Evolutionary conservation across 2,329 filamentous ascomycete species (phyloP).

Genomic region (Colletotrichum sp.): DNA sequence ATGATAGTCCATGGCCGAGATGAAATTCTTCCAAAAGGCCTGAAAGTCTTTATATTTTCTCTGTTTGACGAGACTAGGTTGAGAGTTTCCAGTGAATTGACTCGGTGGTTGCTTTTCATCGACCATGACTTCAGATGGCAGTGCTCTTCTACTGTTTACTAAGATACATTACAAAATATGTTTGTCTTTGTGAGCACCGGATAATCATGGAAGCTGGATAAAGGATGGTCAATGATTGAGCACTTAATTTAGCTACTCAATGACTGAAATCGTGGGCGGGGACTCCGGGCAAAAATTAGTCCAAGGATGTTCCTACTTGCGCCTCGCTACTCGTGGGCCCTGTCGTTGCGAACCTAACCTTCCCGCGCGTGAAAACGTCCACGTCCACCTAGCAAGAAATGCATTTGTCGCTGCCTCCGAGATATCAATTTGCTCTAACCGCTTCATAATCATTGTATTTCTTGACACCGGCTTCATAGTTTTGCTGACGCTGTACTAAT

Average conservation of each 20-base stretch:
- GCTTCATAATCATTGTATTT: background rate
- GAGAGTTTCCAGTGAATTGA: background rate
- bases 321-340: background rate
- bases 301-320: background rate
- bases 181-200: background rate
- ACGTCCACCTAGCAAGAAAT: background rate
- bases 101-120: background rate
- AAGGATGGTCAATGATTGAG: background rate
- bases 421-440: background rate
- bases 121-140: background rate
- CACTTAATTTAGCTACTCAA: background rate
- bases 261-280: background rate
- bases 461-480: background rate
- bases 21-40: background rate
- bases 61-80: background rate
- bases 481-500: background rate
- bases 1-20: rapidly evolving
- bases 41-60: background rate
- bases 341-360: background rate
- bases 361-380: background rate
- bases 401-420: background rate
- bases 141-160: background rate
- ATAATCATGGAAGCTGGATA: background rate
- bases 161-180: background rate
- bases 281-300: background rate